Conservation (phyloP, 805 yeast genomes). For the baker's yeast (Saccharomyces cerevisiae) region DNA sequence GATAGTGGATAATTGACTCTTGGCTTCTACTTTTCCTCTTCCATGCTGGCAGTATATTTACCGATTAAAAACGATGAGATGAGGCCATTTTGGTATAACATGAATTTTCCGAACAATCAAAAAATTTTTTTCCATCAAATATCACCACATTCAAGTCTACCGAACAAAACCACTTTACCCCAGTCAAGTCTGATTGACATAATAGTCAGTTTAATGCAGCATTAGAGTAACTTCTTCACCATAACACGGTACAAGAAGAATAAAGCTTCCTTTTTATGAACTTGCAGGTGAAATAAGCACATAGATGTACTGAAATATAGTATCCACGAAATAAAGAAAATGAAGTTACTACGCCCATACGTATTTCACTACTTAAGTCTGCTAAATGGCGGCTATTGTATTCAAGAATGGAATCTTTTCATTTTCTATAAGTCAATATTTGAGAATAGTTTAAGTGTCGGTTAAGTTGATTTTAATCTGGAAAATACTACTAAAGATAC, state of each 20-base stretch:
- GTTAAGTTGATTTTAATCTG: no score
- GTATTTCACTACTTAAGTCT: no score
- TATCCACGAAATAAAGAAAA: not conserved
- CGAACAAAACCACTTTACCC: not conserved
- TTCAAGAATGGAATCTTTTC: no score
- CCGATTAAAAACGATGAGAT: conserved; percentile 2
- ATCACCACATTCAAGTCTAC: not conserved
- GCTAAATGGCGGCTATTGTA: no score
- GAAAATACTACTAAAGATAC: no score
- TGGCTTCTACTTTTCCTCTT: not conserved
- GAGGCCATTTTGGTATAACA: conserved; percentile 2
- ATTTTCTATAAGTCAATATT: no score
- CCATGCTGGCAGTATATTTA: not conserved
- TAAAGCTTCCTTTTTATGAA: not conserved
- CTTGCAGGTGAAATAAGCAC: not conserved
- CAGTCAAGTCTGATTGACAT: not conserved
- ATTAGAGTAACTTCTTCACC: not conserved
- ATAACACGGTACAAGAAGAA: not conserved
- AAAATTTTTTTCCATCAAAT: not conserved
- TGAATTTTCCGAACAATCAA: not conserved
- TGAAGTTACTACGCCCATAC: no score
- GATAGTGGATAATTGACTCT: not conserved
- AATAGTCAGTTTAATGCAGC: not conserved
- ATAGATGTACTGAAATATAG: not conserved
- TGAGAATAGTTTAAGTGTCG: no score